phyloP scores from a whole-genome alignment of 768 basidiomycete genomes.

The Nidularia pulvinata region DNA sequence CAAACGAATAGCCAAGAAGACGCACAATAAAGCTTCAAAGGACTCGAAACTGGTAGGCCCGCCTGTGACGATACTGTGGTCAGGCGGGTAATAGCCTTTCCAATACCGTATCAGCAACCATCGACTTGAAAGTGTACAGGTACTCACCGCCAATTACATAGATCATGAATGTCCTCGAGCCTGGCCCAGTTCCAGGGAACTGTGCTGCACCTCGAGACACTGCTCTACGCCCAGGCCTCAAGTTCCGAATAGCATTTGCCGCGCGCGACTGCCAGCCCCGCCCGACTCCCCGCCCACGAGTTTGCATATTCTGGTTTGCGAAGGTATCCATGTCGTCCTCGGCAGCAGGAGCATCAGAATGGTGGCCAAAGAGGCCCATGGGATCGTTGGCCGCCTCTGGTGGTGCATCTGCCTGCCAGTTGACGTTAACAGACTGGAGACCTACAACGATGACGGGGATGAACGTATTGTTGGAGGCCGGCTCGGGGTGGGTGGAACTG shows the following conservation, averaged over 20 bases:
- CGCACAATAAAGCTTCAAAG: conserved; percentile 77
- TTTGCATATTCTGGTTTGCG: conserved; percentile 1
- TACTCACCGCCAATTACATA: conserved; percentile 82
- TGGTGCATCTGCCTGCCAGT: conserved; percentile 10
- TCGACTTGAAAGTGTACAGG: background rate
- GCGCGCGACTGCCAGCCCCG: conserved; percentile 61
- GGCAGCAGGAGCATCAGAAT: conserved; percentile 2
- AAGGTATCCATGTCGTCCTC: conserved; percentile 9
- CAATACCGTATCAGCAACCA: background rate
- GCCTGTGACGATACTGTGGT: conserved; percentile 88
- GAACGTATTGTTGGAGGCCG: conserved; percentile 36
- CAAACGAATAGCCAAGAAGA: conserved; percentile 10
- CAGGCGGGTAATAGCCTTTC: conserved; percentile 88
- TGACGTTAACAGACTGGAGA: conserved; percentile 68
- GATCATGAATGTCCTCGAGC: conserved; percentile 81
- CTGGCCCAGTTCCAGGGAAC: conserved; percentile 16
- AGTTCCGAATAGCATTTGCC: conserved; percentile 57
- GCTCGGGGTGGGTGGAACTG: background rate
- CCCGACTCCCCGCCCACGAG: conserved; percentile 10
- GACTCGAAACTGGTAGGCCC: conserved; percentile 70
- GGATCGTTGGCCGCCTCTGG: conserved; percentile 13
- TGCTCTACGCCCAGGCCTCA: conserved; percentile 34
- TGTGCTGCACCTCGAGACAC: conserved; percentile 8
- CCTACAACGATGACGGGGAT: conserved; percentile 87
- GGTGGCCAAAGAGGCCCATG: conserved; percentile 12